phyloP scores from a whole-genome alignment of 495 filamentous ascomycete genomes.

The Massariosphaeria phaeospora region DNA sequence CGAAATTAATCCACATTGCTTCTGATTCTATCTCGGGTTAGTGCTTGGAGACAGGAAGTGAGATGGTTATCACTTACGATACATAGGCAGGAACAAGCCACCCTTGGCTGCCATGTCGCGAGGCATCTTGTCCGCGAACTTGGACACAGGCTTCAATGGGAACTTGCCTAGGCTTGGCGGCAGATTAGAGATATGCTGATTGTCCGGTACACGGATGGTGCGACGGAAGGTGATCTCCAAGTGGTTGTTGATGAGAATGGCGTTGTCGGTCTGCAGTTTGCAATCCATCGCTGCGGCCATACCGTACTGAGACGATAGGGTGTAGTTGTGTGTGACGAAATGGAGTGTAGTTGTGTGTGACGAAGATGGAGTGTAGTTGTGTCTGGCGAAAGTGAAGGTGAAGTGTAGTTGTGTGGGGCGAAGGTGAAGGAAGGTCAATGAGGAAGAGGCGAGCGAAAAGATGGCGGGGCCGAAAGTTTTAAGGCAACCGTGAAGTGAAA shows the following conservation, averaged over 20 bases:
- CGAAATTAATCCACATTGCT: slow-evolving; percentile 28
- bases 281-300: too few species aligned
- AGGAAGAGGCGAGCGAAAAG: too few species aligned
- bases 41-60: background rate
- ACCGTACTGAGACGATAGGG: too few species aligned
- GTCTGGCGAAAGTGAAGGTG: too few species aligned
- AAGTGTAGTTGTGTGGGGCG: too few species aligned
- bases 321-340: too few species aligned
- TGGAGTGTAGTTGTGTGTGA: too few species aligned
- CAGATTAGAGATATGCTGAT: slow-evolving; percentile 7
- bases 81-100: slow-evolving; percentile 21
- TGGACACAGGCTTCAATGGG: background rate
- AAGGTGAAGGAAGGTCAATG: too few species aligned
- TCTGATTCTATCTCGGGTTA: slow-evolving; percentile 13
- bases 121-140: slow-evolving; percentile 6
- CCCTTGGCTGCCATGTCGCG: slow-evolving; percentile 7
- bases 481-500: too few species aligned
- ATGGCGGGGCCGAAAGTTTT: too few species aligned
- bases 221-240: slow-evolving; percentile 24
- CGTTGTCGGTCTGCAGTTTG: too few species aligned
- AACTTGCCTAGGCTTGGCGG: slow-evolving; percentile 8
- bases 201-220: slow-evolving; percentile 27
- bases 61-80: slow-evolving; percentile 14
- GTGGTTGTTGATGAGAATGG: slow-evolving; percentile 11
- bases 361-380: too few species aligned